Percentiles rank a stretch among this genome's conserved stretches.
phyloP scores from a whole-genome alignment of 2,329 filamentous ascomycete species.

The Zelopaecilomyces penicillatus region DNA sequence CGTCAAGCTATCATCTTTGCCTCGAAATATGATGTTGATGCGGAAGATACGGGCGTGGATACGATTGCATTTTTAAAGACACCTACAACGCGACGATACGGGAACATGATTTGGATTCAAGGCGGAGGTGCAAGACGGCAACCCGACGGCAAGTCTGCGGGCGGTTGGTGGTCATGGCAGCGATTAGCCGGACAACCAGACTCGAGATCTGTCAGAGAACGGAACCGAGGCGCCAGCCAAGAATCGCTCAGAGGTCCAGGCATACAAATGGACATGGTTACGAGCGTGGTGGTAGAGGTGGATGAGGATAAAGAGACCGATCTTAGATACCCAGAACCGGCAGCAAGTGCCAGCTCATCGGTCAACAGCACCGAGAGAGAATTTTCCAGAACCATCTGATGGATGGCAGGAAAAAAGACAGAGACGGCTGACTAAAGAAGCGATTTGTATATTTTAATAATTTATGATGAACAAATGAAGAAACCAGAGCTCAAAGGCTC shows the following conservation, averaged over 20 bases:
- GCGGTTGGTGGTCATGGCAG: constrained; percentile 22
- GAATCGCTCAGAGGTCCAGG: constrained; percentile 27
- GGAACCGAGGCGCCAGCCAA: constrained; percentile 19
- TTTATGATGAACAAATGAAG: no score
- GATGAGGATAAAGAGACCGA: constrained; percentile 20
- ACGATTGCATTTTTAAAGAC: constrained; percentile 45
- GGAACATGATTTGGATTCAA: constrained; percentile 33
- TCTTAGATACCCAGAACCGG: constrained; percentile 16
- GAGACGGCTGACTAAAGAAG: no score
- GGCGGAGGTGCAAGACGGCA: constrained; percentile 15
- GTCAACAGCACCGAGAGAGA: constrained; percentile 21
- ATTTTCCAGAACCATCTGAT: no score
- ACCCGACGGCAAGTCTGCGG: constrained; percentile 9
- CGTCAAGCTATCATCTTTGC: constrained; percentile 45
- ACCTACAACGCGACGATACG: constrained; percentile 27
- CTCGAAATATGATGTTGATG: constrained; percentile 25
- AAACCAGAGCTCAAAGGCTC: no score
- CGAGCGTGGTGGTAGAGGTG: constrained; percentile 32
- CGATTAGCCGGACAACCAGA: constrained; percentile 6
- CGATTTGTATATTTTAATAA: no score
- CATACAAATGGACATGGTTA: constrained; percentile 37
- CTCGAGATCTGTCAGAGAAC: constrained; percentile 5
- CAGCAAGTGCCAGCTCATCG: constrained; percentile 17
- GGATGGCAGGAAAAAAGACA: no score
- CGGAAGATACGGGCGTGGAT: constrained; percentile 38